Percentiles rank a stretch among this genome's conserved stretches.
Evolutionary conservation across 2,329 filamentous ascomycete genomes (phyloP).

Genomic region (Claviceps quebecensis): DNA sequence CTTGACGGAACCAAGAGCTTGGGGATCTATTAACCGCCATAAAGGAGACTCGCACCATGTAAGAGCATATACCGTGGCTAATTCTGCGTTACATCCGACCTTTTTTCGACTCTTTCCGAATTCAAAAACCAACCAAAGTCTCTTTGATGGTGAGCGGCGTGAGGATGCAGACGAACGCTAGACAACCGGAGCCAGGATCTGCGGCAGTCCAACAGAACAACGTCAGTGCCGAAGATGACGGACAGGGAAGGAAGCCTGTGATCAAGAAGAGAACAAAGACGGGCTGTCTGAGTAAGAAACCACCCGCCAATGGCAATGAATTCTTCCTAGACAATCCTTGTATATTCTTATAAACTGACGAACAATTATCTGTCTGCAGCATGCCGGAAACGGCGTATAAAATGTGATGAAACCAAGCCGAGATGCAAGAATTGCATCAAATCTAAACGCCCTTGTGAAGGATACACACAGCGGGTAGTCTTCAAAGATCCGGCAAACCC

Average conservation of each 20-base stretch:
- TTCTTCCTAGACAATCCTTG: neutral
- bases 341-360: slow-evolving; percentile 8
- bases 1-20: slow-evolving; percentile 1
- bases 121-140: neutral
- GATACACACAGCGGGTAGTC: slow-evolving; percentile 66
- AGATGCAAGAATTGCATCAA: slow-evolving; percentile 76
- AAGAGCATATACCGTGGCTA: slow-evolving; percentile 2
- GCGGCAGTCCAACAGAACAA: slow-evolving; percentile 18
- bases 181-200: slow-evolving; percentile 13
- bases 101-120: neutral
- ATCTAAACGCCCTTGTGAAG: slow-evolving; percentile 71
- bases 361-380: slow-evolving; percentile 33
- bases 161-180: slow-evolving; percentile 5
- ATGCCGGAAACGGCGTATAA: slow-evolving; percentile 88
- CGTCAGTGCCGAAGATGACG: slow-evolving; percentile 25
- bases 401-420: slow-evolving; percentile 83
- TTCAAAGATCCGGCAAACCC: slow-evolving; percentile 52
- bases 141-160: slow-evolving; percentile 2
- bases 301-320: neutral
- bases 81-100: neutral
- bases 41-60: slow-evolving; percentile 7
- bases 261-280: slow-evolving; percentile 72
- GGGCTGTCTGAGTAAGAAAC: slow-evolving; percentile 66
- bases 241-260: slow-evolving; percentile 31
- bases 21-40: neutral